A percentile compares a stretch with the other conserved stretches of the same genome.
Evolutionary conservation across 2,329 filamentous ascomycete genomes (phyloP).

Genomic region (Diaporthe sp.): DNA sequence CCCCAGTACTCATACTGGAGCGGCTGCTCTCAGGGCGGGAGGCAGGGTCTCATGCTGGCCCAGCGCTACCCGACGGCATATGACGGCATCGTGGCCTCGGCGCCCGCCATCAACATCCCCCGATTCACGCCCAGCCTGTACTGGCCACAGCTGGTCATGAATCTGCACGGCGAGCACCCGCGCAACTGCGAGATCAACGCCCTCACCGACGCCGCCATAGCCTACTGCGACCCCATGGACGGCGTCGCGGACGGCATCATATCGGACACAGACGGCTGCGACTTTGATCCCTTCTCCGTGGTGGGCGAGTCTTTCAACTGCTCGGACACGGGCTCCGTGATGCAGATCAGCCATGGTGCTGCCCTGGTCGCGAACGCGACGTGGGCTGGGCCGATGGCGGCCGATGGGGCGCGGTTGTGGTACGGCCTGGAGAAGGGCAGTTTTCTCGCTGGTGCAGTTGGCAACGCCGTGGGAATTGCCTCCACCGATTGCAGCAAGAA

Average conservation of each 20-base stretch:
- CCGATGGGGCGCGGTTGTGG: conserved; percentile 4
- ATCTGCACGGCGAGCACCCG: conserved; percentile 48
- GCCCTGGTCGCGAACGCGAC: background rate
- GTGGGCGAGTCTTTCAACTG: background rate
- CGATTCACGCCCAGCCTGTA: conserved; percentile 54
- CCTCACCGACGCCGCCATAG: conserved; percentile 49
- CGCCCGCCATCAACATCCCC: conserved; percentile 52
- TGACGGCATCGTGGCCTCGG: conserved; percentile 64
- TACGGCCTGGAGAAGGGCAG: background rate
- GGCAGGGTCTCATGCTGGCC: conserved; percentile 65
- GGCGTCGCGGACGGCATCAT: conserved; percentile 54
- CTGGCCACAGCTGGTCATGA: conserved; percentile 40
- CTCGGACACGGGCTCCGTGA: background rate
- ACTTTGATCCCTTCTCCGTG: conserved; percentile 34
- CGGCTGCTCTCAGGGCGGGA: conserved; percentile 69
- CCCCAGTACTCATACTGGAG: conserved; percentile 62
- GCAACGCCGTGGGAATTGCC: background rate
- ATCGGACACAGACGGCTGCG: conserved; percentile 47
- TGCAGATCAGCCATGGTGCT: background rate
- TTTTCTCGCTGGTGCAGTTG: background rate
- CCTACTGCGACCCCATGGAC: conserved; percentile 58
- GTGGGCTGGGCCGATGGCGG: background rate
- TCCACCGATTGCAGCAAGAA: background rate
- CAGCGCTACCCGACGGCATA: conserved; percentile 66
- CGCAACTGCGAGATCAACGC: conserved; percentile 50